These are phyloP conservation scores for Chalaropsis thielavioides DNA, from an alignment of 2,329 filamentous ascomycete species.

Conservation along the genomic window DNA sequence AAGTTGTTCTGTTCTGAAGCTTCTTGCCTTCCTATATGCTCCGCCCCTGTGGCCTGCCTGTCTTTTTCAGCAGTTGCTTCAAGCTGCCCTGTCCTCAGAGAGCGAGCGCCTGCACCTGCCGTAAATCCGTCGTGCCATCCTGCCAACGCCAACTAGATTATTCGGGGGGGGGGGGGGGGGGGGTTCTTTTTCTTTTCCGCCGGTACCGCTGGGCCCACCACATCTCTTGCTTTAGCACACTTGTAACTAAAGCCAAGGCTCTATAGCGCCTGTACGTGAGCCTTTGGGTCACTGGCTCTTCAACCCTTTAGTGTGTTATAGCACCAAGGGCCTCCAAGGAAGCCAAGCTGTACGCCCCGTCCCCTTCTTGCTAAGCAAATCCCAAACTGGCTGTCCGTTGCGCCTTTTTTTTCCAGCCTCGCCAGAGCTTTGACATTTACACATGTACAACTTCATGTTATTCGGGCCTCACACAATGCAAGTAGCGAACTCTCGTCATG, in stretches of 20 bases:
- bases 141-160: background rate
- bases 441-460: background rate
- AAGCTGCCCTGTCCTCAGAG: background rate
- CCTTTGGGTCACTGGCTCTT: background rate
- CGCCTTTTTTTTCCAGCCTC: background rate
- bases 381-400: constrained; percentile 15
- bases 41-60: background rate
- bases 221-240: too few relatives aligned
- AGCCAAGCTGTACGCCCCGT: too few relatives aligned
- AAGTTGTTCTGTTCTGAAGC: background rate
- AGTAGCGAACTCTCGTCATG: background rate
- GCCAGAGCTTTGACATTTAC: background rate
- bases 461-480: constrained; percentile 3
- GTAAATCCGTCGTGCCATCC: background rate
- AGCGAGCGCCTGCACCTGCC: constrained; percentile 7
- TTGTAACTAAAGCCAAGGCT: too few relatives aligned
- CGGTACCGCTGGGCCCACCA: too few relatives aligned
- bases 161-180: too few relatives aligned
- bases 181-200: too few relatives aligned
- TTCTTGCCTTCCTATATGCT: background rate
- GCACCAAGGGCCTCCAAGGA: too few relatives aligned
- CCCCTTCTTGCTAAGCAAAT: too few relatives aligned
- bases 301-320: background rate
- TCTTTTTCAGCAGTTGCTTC: background rate
- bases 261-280: too few relatives aligned